Conservation (phyloP, 169 alveolate species). For the Babesia bovis region DNA sequence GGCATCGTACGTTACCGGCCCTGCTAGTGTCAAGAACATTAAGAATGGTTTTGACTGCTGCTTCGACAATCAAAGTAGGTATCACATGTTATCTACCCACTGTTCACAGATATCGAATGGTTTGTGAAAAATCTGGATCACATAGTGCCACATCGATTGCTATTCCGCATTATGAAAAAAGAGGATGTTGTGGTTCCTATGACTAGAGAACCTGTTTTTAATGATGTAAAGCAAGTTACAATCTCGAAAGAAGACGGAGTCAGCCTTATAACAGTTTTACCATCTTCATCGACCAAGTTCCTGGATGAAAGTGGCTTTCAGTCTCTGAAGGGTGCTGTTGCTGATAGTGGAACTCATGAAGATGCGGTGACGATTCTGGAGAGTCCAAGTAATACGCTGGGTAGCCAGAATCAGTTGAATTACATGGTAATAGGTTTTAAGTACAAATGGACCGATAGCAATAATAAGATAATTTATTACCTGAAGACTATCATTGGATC, state of each 20-base stretch:
- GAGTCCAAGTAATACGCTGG: not conserved
- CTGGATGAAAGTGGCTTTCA: not conserved
- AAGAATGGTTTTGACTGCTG: constrained; percentile 43
- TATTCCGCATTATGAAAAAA: constrained; percentile 41
- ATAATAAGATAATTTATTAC: constrained; percentile 44
- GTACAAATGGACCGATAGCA: constrained; percentile 51
- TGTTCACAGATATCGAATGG: constrained; percentile 63
- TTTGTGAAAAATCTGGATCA: constrained; percentile 17
- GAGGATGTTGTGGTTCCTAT: not conserved
- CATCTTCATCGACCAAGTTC: not conserved
- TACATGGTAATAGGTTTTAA: not conserved
- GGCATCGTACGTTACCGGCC: constrained; percentile 8
- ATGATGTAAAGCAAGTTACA: not conserved
- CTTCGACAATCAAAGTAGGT: constrained; percentile 55
- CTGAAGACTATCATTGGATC: constrained; percentile 46
- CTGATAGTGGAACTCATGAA: not conserved
- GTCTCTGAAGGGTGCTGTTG: not conserved
- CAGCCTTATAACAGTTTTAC: not conserved
- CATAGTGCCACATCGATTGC: constrained; percentile 44
- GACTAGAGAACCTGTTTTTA: not conserved
- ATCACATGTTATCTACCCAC: not conserved
- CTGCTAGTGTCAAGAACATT: constrained; percentile 17
- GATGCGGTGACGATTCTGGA: not conserved
- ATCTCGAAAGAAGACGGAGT: not conserved
- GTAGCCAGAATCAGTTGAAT: not conserved